Evolutionary conservation across 2,329 filamentous ascomycete genomes (phyloP).

Genomic region (Hypoxylon rubiginosum): DNA sequence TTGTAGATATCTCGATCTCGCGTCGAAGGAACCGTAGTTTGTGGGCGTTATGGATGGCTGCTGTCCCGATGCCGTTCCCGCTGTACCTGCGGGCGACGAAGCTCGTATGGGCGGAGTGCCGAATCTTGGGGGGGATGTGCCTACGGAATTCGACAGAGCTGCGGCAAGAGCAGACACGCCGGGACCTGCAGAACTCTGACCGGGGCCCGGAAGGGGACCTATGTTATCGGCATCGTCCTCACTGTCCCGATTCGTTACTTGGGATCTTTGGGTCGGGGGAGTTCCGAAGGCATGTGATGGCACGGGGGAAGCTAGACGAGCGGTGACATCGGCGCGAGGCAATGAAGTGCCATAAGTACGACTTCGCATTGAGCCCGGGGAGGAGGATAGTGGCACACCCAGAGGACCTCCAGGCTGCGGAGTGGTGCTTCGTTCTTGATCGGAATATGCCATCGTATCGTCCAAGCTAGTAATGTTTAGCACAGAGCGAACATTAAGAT

Average conservation of each 20-base stretch:
- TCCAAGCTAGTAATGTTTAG: slow-evolving; percentile 20
- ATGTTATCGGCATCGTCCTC: slow-evolving; percentile 59
- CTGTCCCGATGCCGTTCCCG: slow-evolving; percentile 59
- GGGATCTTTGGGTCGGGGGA: slow-evolving; percentile 61
- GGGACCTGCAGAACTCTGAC: slow-evolving; percentile 77
- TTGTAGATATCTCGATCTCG: slow-evolving; percentile 66
- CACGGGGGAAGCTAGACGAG: slow-evolving; percentile 71
- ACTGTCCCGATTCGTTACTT: slow-evolving; percentile 61
- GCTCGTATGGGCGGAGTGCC: slow-evolving; percentile 74
- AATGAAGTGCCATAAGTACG: slow-evolving; percentile 65
- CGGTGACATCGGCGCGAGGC: slow-evolving; percentile 71
- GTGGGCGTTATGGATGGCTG: slow-evolving; percentile 70
- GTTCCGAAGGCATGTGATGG: slow-evolving; percentile 62
- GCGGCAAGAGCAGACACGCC: slow-evolving; percentile 90
- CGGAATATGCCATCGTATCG: slow-evolving; percentile 53
- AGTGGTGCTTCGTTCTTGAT: slow-evolving; percentile 56
- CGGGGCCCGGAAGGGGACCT: slow-evolving; percentile 75
- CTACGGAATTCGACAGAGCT: slow-evolving; percentile 82
- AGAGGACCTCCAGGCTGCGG: slow-evolving; percentile 53
- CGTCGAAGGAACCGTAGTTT: slow-evolving; percentile 89
- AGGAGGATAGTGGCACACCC: slow-evolving; percentile 60
- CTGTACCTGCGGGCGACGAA: slow-evolving; percentile 68
- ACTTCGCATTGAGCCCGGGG: slow-evolving; percentile 61
- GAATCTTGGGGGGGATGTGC: slow-evolving; percentile 76
- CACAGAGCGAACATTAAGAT: slow-evolving; percentile 26